phyloP scores from a whole-genome alignment of 495 filamentous ascomycete species.

The Ascodesmis nigricans region DNA sequence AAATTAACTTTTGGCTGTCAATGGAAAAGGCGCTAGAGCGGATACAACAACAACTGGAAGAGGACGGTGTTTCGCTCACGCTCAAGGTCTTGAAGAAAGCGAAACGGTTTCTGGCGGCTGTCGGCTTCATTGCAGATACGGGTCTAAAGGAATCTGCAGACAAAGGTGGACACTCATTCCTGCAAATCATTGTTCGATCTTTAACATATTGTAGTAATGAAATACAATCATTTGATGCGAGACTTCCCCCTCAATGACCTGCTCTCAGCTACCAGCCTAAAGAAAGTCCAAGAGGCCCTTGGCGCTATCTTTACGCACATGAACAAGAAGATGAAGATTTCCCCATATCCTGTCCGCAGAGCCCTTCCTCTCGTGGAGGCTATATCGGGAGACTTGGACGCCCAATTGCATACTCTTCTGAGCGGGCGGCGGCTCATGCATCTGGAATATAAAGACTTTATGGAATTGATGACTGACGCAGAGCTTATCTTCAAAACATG shows the following conservation, averaged over 20 bases:
- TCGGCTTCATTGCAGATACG: conserved; percentile 88
- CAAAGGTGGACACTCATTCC: conserved; percentile 24
- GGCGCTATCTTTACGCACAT: conserved; percentile 73
- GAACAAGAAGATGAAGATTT: conserved; percentile 90
- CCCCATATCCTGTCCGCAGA: conserved; percentile 76
- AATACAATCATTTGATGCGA: conserved; percentile 95
- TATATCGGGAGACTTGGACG: conserved; percentile 85
- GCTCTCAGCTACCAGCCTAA: conserved; percentile 68
- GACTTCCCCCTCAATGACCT: conserved; percentile 94
- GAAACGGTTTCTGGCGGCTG: conserved; percentile 87
- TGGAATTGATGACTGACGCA: conserved; percentile 56
- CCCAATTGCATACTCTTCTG: conserved; percentile 61
- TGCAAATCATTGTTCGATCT: not conserved
- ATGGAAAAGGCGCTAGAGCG: conserved; percentile 81
- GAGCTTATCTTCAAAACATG: conserved; percentile 73
- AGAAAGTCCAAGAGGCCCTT: conserved; percentile 77
- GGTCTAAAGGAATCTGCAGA: conserved; percentile 87
- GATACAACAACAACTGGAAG: conserved; percentile 67
- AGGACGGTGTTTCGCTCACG: conserved; percentile 75
- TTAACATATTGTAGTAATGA: conserved; percentile 40
- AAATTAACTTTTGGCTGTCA: conserved; percentile 95
- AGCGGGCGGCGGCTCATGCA: conserved; percentile 75
- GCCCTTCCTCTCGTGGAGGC: conserved; percentile 89
- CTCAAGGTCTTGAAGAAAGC: conserved; percentile 85
- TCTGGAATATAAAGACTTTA: conserved; percentile 75